Base-by-base conservation (phyloP, 805 yeast species). In the Candida cerambycidarum region DNA sequence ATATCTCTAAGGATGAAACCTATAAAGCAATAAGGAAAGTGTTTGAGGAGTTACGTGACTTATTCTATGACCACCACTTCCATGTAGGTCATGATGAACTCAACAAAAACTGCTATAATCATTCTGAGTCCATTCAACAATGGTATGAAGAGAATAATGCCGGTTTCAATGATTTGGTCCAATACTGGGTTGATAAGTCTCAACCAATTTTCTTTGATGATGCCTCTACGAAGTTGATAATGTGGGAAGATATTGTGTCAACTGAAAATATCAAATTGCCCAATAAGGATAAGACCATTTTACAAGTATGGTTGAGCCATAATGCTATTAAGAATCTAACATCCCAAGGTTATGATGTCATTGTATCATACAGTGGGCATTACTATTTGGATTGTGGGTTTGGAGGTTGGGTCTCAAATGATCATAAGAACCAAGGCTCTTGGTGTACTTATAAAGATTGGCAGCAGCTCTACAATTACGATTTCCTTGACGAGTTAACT, bases 401-500 rank as follows among this genome's bases (percentile, higher is more conserved):
- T 39, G 73, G 73, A 32, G 63, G 63, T 4, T 67, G 57, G 56
- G 55, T 60, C 10, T 49, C 69, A 16, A 65, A 67, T 53, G 66
- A 66, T 50, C 45, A 52, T 14, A 61, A 62, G 4, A 27, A 34
- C 29, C 70, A 67, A 17, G 71, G 72, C 6, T 59, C 67, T 2
- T 67, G 70, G 69, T 69, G 75, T 47, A 67, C 58, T 6, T 70
- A 70, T 55, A 70, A 69, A 50, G 65, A 68, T 1, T 70, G 71
- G 71, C 74, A 69, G 47, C 48, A 68, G 39, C 67, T 70, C 33
- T 69, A 69, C 48, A 52, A 55, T 43, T 67, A 50, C 41, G 73
- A 69, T 43, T 53, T 68, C 40, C 48, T 62, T 13, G 54, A 52
- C 10, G 55, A 55, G 37, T 55, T 69, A 30, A 65, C 69, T 12